These are phyloP conservation scores for Delitschia confertaspora DNA, from an alignment of 495 filamentous ascomycete genomes.

Conservation along the genomic window DNA sequence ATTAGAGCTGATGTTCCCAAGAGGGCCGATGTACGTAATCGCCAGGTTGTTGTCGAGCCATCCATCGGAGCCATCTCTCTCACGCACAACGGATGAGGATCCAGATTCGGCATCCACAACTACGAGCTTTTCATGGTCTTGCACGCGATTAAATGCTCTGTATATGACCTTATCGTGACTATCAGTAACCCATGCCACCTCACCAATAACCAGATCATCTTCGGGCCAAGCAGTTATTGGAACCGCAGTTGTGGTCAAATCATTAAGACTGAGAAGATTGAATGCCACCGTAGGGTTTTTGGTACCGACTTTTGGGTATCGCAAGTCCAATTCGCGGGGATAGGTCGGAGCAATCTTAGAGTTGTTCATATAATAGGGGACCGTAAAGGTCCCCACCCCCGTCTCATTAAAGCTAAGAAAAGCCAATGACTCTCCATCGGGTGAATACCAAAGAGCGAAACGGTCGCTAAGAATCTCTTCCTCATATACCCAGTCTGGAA, in stretches of 20 bases:
- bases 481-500: conserved; percentile 57
- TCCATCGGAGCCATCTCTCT: conserved; percentile 46
- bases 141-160: conserved; percentile 49
- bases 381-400: conserved; percentile 47
- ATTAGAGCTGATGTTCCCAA: conserved; percentile 13
- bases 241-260: conserved; percentile 28
- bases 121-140: conserved; percentile 47
- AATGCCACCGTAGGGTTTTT: conserved; percentile 48
- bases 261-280: conserved; percentile 39
- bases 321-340: conserved; percentile 42
- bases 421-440: conserved; percentile 48
- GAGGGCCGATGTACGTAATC: conserved; percentile 34
- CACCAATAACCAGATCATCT: conserved; percentile 47
- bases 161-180: conserved; percentile 44
- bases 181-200: conserved; percentile 50
- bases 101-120: conserved; percentile 37
- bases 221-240: conserved; percentile 39
- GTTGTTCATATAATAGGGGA: conserved; percentile 50
- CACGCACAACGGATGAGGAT: conserved; percentile 37
- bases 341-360: conserved; percentile 42
- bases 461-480: conserved; percentile 48
- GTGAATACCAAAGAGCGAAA: conserved; percentile 49
- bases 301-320: conserved; percentile 52
- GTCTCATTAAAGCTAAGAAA: conserved; percentile 53
- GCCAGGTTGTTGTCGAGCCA: conserved; percentile 49